Evolutionary conservation across 805 yeast species (phyloP).

Genomic region (Cyberlindnera saturnus): DNA sequence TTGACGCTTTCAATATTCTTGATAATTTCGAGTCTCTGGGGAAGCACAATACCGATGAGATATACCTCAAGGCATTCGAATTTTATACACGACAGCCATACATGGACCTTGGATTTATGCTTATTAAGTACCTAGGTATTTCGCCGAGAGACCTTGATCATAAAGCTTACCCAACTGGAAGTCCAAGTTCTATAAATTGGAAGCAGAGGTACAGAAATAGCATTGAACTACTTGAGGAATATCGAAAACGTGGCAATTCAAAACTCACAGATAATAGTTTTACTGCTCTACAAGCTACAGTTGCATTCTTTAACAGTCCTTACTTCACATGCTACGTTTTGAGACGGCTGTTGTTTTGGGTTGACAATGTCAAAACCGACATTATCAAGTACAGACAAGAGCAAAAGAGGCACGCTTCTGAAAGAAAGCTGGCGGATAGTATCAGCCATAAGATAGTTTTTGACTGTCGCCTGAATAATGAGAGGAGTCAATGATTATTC

Average conservation of each 20-base stretch:
- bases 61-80: conserved; percentile 5
- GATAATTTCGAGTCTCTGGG: not conserved
- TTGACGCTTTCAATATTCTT: not conserved
- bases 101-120: conserved; percentile 7
- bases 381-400: not conserved
- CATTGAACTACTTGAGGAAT: not conserved
- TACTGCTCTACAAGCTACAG: not conserved
- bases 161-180: not conserved
- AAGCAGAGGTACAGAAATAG: not conserved
- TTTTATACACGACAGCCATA: conserved; percentile 1
- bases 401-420: not conserved
- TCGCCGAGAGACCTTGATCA: not conserved
- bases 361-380: conserved; percentile 1
- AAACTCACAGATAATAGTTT: not conserved
- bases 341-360: conserved; percentile 9
- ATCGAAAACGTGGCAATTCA: not conserved
- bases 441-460: not conserved
- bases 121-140: not conserved
- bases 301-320: conserved; percentile 5
- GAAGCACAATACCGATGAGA: not conserved
- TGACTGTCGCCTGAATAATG: too few species aligned
- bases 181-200: not conserved
- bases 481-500: too few species aligned
- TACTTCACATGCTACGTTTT: conserved; percentile 2
- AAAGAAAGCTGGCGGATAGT: not conserved